Percentiles rank a stretch among this genome's conserved stretches.
Conservation (phyloP, 177 flowering plant species). For the Vitis hybrid region DNA sequence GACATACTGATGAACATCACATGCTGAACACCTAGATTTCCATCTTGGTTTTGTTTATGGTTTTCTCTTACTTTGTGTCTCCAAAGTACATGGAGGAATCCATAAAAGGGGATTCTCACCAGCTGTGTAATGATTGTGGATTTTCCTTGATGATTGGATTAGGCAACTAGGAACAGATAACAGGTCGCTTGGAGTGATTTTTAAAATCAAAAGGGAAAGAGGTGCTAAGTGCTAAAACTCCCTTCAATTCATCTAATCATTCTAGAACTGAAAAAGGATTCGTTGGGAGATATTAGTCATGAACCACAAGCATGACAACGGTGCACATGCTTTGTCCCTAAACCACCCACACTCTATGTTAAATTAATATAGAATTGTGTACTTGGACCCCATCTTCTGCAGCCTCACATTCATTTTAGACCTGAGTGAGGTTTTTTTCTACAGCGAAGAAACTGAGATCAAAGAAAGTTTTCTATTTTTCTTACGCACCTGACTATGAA, state of each 20-base stretch:
- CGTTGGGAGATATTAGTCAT: not conserved
- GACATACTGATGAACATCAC: not conserved
- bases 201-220: not conserved
- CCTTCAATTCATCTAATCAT: conserved; percentile 10
- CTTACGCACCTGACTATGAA: too few relatives aligned
- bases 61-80: not conserved
- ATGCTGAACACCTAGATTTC: not conserved
- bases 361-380: too few relatives aligned
- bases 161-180: not conserved
- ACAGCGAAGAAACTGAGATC: too few relatives aligned
- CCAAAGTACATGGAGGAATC: conserved; percentile 7
- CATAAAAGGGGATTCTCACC: conserved; percentile 11
- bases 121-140: conserved; percentile 12
- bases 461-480: too few relatives aligned
- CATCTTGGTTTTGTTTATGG: not conserved
- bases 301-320: too few relatives aligned
- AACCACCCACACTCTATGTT: too few relatives aligned
- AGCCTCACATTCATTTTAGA: too few relatives aligned
- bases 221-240: not conserved
- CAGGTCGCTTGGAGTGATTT: not conserved
- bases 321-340: too few relatives aligned
- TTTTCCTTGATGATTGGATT: conserved; percentile 9
- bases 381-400: too few relatives aligned
- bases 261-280: too few relatives aligned
- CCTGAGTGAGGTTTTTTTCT: too few relatives aligned